Evolutionary conservation across 495 filamentous ascomycete genomes (phyloP).

Genomic region (Penicillium samsonianum): DNA sequence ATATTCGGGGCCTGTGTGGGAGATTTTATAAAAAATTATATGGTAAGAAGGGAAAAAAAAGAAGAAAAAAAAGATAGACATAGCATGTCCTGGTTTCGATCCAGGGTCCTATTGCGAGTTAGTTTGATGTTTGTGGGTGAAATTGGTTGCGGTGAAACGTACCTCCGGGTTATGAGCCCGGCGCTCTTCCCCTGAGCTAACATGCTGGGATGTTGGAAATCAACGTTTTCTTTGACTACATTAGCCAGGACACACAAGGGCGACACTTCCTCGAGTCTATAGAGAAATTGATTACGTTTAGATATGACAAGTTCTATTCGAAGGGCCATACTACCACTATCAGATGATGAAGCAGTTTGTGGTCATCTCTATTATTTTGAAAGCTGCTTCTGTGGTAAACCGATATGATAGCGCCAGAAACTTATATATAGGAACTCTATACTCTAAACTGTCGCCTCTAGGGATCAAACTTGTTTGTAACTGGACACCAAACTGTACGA

Average conservation of each 20-base stretch:
- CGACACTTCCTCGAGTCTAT: neutral
- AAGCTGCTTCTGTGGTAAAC: neutral
- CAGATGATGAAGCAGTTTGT: neutral
- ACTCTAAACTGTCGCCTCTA: too few relatives aligned
- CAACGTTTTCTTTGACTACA: neutral
- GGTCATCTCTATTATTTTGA: neutral
- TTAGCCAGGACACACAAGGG: too few relatives aligned
- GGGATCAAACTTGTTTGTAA: neutral
- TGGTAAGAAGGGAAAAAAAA: neutral
- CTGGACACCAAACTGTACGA: neutral
- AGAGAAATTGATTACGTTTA: neutral
- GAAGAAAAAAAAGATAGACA: neutral
- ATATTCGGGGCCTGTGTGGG: too few relatives aligned
- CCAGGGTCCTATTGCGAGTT: neutral
- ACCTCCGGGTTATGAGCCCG: slow-evolving; percentile 7
- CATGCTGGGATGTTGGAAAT: neutral
- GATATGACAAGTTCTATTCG: neutral
- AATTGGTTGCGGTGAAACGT: too few relatives aligned
- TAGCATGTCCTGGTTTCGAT: slow-evolving; percentile 1
- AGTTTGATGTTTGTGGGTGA: too few relatives aligned
- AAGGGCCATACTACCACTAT: neutral
- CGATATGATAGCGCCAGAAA: neutral
- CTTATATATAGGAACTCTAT: neutral
- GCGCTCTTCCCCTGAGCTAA: slow-evolving; percentile 8
- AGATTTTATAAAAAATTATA: too few relatives aligned